A percentile compares a stretch with the other conserved stretches of the same genome.
Conservation (phyloP, 352 stramenopile species). For the Globisporangium canariense region DNA sequence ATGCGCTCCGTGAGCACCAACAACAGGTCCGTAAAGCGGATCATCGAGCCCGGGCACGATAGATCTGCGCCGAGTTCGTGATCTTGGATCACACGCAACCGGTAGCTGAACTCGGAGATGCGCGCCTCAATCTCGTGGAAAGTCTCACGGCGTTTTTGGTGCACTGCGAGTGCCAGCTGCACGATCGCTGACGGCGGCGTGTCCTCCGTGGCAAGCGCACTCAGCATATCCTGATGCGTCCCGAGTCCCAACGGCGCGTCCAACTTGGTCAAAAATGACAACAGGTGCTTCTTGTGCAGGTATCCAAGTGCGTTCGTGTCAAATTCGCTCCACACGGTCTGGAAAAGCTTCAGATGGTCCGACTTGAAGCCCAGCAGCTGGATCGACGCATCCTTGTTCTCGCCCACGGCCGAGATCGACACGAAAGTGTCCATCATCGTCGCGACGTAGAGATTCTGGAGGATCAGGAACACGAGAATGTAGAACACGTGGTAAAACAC, state of each 20-base stretch:
- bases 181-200: constrained; percentile 26
- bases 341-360: constrained; percentile 61
- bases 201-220: constrained; percentile 32
- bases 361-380: constrained; percentile 61
- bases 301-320: constrained; percentile 72
- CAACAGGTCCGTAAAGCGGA: constrained; percentile 72
- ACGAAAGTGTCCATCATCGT: constrained; percentile 85
- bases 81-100: constrained; percentile 56
- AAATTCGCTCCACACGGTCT: constrained; percentile 71
- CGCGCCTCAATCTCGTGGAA: constrained; percentile 76
- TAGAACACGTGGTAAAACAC: constrained; percentile 84
- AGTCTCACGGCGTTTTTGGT: constrained; percentile 43
- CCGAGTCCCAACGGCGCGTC: constrained; percentile 56
- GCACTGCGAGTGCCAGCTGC: constrained; percentile 27
- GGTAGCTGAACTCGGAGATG: constrained; percentile 60
- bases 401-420: constrained; percentile 57
- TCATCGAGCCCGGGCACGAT: constrained; percentile 55
- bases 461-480: constrained; percentile 68
- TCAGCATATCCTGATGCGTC: constrained; percentile 31
- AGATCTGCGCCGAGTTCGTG: constrained; percentile 41
- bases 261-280: constrained; percentile 50
- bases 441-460: constrained; percentile 81
- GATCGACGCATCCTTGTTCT: constrained; percentile 51
- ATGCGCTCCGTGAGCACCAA: constrained; percentile 67
- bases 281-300: constrained; percentile 64